A percentile compares a stretch with the other conserved stretches of the same genome.
Evolutionary conservation across 805 yeast species (phyloP).

Genomic region (Myxozyma geophila): DNA sequence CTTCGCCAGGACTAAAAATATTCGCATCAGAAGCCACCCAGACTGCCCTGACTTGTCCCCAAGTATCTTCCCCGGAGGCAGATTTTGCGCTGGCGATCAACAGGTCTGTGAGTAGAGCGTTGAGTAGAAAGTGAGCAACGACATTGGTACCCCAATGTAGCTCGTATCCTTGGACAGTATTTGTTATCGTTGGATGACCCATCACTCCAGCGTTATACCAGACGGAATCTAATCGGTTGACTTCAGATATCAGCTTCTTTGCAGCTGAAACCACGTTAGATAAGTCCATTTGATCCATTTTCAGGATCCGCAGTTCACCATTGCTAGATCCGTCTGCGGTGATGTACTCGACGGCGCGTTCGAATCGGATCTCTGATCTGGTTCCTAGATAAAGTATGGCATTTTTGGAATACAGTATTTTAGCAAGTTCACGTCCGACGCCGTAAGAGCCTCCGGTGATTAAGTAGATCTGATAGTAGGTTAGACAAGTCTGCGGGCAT

Average conservation of each 20-base stretch:
- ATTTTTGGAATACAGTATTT: slow-evolving; percentile 21
- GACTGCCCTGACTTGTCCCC: slow-evolving; percentile 49
- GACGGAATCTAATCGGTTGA: slow-evolving; percentile 46
- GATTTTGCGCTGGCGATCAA: slow-evolving; percentile 45
- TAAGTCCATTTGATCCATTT: slow-evolving; percentile 38
- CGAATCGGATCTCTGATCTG: slow-evolving; percentile 19
- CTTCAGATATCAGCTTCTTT: slow-evolving; percentile 40
- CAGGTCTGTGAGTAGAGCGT: slow-evolving; percentile 49
- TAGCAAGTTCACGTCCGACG: slow-evolving; percentile 30
- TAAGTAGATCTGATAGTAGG: slow-evolving; percentile 15
- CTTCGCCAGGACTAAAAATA: slow-evolving; percentile 40
- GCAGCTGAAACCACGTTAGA: slow-evolving; percentile 47
- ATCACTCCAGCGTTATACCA: slow-evolving; percentile 54
- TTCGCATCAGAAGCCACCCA: slow-evolving; percentile 54
- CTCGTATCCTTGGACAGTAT: slow-evolving; percentile 54
- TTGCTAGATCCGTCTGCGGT: background rate
- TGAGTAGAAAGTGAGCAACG: slow-evolving; percentile 53
- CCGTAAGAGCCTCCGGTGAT: slow-evolving; percentile 32
- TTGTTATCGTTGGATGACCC: slow-evolving; percentile 39
- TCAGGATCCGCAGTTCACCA: slow-evolving; percentile 23
- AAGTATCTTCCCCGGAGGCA: background rate
- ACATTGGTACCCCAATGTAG: slow-evolving; percentile 53
- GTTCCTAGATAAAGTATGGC: slow-evolving; percentile 33
- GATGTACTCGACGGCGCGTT: slow-evolving; percentile 23
- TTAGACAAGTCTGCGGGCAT: background rate